Conservation (phyloP, 116 monocot species). For the Zostera marina region DNA sequence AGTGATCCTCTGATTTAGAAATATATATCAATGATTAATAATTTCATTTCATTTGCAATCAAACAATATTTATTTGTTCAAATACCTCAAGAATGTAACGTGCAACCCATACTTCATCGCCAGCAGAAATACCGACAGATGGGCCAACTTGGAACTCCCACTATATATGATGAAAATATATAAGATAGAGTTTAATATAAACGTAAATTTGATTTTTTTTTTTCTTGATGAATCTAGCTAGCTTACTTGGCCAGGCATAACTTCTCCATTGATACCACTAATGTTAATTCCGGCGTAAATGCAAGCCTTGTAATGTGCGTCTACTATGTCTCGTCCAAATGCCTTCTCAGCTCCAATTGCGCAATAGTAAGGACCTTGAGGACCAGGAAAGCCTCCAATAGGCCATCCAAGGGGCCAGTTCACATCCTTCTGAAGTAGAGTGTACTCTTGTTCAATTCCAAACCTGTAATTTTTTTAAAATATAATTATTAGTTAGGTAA, state of each 20-base stretch:
- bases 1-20: slow-evolving; percentile 40
- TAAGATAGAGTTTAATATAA: neutral
- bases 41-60: neutral
- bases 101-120: slow-evolving; percentile 61
- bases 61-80: no score
- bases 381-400: slow-evolving; percentile 40
- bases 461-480: slow-evolving; percentile 14
- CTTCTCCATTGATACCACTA: slow-evolving; percentile 65
- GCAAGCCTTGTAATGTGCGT: slow-evolving; percentile 72
- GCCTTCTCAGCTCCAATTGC: slow-evolving; percentile 59
- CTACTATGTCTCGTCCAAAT: slow-evolving; percentile 55
- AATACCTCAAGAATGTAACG: slow-evolving; percentile 67
- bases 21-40: neutral
- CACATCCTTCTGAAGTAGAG: slow-evolving; percentile 35
- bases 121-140: slow-evolving; percentile 42
- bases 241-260: slow-evolving; percentile 74
- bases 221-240: neutral
- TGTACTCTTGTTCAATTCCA: slow-evolving; percentile 53
- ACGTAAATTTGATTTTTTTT: no score
- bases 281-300: slow-evolving; percentile 70
- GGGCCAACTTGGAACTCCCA: slow-evolving; percentile 90
- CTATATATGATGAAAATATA: slow-evolving; percentile 9
- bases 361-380: slow-evolving; percentile 75
- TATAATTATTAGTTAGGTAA: no score
- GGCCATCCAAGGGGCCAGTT: slow-evolving; percentile 61